Evolutionary conservation across 23 red algal genomes (phyloP), one percentile per base, ranked within the genome.

Genomic region (Agarophyton chilense): DNA sequence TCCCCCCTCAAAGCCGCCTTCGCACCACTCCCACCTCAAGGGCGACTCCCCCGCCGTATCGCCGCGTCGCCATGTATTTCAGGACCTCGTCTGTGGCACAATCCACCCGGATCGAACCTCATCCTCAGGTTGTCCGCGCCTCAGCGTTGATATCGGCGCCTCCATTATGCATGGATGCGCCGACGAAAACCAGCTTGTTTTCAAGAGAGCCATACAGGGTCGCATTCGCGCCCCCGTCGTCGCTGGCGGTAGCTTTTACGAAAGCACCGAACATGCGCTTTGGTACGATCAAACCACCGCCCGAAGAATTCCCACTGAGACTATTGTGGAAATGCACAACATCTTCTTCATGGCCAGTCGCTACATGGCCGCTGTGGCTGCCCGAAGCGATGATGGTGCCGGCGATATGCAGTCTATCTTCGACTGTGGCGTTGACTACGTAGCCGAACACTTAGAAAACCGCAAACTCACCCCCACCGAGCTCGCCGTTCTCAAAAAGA

Each of bases 101-200:
- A 19, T 63, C 32, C 7, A 35, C 0, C 57, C 86, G 10, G 32
- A 56, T 53, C 82, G 63, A 17, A 34, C 38, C 6, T 54, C 61
- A 12, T 39, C 60, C 39, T 39, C 42, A 2, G 72, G 55, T 46
- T 33, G 26, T 63, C 58, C 75, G 12, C 55, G 41, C 24, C 47
- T 80, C n/a, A 33, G 72, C 39, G 87, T 98, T 35, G 96, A 98
- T 46, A 72, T 92, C 34, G 96, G 96, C 50, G 96, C 96, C n/a
- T 92, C 86, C 39, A 84, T 95, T 58, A 74, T 98, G 82, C 92
- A 93, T 44, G 96, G 96, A 28, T 72, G 83, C 46, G 84, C 66
- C 18, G 90, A 93, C 41, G 92, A 98, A 42, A 83, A 81, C 34
- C 90, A 90, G 44, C 72, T 42, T 34, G 86, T 90, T 17, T 90